Percentiles rank a stretch among this genome's conserved stretches.
Evolutionary conservation across 2,329 filamentous ascomycete genomes (phyloP).

Genomic region (Fusarium udum): DNA sequence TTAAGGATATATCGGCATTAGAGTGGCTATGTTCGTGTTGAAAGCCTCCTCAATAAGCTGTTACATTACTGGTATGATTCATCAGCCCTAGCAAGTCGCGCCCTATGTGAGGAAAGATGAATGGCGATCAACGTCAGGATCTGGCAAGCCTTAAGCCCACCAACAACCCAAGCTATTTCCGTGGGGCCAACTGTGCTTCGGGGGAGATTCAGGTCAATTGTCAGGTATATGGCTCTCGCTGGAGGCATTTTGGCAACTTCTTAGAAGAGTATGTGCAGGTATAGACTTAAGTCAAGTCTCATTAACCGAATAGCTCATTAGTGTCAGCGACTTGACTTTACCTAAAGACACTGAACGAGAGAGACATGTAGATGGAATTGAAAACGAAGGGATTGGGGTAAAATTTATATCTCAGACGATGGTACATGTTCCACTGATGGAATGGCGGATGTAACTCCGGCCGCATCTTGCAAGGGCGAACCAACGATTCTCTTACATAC

Average conservation of each 20-base stretch:
- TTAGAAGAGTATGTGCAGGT: rapidly evolving
- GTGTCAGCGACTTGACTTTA: background rate
- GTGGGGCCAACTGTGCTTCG: background rate
- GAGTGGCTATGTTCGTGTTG: background rate
- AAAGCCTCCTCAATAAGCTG: background rate
- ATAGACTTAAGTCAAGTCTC: background rate
- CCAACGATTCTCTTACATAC: background rate
- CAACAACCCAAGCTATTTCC: background rate
- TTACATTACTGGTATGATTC: too few species aligned
- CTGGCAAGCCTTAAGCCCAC: too few species aligned
- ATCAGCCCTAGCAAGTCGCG: background rate
- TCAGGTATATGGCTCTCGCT: rapidly evolving
- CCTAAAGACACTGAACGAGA: background rate
- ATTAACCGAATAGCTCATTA: background rate
- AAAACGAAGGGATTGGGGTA: background rate
- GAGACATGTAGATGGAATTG: background rate
- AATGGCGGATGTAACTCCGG: background rate
- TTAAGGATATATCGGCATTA: background rate
- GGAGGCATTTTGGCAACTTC: background rate
- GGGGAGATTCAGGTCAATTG: too few species aligned
- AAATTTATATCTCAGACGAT: background rate
- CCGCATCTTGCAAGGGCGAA: background rate
- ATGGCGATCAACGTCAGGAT: background rate
- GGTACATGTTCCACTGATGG: background rate
- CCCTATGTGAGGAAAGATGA: too few species aligned